Evolutionary conservation across 2,329 filamentous ascomycete genomes (phyloP).

Genomic region (Hypoxylon sp.): DNA sequence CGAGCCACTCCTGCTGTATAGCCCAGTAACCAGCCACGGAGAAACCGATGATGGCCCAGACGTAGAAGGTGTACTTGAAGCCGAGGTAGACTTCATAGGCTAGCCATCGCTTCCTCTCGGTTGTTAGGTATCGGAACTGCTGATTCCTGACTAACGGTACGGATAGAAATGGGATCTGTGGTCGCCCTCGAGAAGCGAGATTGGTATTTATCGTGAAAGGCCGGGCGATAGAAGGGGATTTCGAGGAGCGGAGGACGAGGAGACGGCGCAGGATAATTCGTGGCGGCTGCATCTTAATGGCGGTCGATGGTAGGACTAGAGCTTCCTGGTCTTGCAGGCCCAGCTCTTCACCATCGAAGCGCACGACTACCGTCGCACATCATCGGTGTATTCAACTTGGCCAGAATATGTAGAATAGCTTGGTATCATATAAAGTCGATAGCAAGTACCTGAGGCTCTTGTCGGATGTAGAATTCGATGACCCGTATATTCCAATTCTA

Average conservation of each 20-base stretch:
- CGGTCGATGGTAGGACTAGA: background rate
- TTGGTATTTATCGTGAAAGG: slow-evolving; percentile 72
- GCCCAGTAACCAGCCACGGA: slow-evolving; percentile 73
- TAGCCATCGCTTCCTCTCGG: slow-evolving; percentile 78
- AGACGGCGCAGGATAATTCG: slow-evolving; percentile 44
- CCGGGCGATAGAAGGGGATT: slow-evolving; percentile 40
- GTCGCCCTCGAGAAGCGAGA: slow-evolving; percentile 56
- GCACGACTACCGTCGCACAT: slow-evolving; percentile 5
- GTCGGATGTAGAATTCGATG: background rate
- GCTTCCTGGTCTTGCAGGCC: background rate
- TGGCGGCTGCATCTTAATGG: slow-evolving; percentile 39
- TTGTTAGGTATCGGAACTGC: slow-evolving; percentile 81
- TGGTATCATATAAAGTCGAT: background rate
- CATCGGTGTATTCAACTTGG: background rate
- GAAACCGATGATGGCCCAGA: slow-evolving; percentile 74
- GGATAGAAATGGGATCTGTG: slow-evolving; percentile 66
- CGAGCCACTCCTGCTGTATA: slow-evolving; percentile 79
- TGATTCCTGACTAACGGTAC: slow-evolving; percentile 60
- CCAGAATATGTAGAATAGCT: background rate
- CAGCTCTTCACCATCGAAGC: slow-evolving; percentile 19
- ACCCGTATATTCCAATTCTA: background rate
- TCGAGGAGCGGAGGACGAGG: slow-evolving; percentile 34
- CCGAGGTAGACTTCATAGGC: slow-evolving; percentile 78
- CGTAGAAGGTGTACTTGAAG: slow-evolving; percentile 73
- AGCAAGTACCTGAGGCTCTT: slow-evolving; percentile 5